Percentiles rank a stretch among this genome's conserved stretches.
These are phyloP conservation scores for Zopfia rhizophila DNA, from an alignment of 2,329 filamentous ascomycete species.

Conservation along the genomic window DNA sequence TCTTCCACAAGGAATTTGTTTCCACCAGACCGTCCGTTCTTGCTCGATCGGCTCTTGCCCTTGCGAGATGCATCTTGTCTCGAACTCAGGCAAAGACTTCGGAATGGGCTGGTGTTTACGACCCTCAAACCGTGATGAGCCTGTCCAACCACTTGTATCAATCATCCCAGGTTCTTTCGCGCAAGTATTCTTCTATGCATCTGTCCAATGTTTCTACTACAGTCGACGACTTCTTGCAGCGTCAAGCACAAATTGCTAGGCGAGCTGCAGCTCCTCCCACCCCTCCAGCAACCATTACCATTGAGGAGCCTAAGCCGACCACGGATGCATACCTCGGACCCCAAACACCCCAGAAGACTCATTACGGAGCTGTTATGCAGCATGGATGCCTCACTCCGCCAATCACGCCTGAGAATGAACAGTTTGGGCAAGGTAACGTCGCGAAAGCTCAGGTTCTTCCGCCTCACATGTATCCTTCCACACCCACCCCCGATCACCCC, in stretches of 20 bases:
- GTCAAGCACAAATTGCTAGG: conserved; percentile 63
- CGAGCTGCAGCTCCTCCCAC: conserved; percentile 61
- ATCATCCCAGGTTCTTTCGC: conserved; percentile 72
- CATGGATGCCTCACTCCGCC: conserved; percentile 86
- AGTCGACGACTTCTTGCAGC: conserved; percentile 73
- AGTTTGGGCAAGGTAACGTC: conserved; percentile 42
- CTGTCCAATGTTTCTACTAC: conserved; percentile 72
- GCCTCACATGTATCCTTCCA: conserved; percentile 45
- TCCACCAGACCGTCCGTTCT: conserved; percentile 91
- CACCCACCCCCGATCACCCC: conserved; percentile 47
- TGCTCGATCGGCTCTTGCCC: conserved; percentile 84
- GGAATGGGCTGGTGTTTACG: conserved; percentile 78
- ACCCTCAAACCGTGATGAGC: conserved; percentile 73
- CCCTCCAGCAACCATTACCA: conserved; percentile 67
- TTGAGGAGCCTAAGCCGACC: conserved; percentile 59
- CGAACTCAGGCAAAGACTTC: conserved; percentile 79
- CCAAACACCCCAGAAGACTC: conserved; percentile 82
- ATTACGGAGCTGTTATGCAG: conserved; percentile 70
- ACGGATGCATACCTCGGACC: conserved; percentile 67
- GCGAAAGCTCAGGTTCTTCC: conserved; percentile 39
- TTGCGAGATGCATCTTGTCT: conserved; percentile 86
- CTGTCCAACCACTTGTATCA: conserved; percentile 73
- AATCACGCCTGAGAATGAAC: conserved; percentile 77
- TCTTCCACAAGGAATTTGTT: conserved; percentile 98
- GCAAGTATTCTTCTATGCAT: conserved; percentile 75